These are phyloP conservation scores for Vaccinium vitisidaea DNA, from an alignment of 148 eudicot genomes.

Conservation along the genomic window DNA sequence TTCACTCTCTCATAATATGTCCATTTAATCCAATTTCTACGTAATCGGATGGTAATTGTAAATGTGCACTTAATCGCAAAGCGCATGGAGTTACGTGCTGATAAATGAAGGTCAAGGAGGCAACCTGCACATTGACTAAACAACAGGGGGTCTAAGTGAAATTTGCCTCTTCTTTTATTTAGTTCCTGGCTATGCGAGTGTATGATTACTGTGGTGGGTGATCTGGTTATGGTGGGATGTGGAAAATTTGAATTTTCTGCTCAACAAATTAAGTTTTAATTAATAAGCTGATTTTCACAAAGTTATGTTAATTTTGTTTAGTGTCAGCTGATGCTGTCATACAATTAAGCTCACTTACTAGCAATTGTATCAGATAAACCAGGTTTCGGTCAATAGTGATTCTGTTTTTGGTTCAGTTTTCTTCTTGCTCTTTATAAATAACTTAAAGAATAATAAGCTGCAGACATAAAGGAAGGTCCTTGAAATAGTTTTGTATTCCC, in stretches of 20 bases:
- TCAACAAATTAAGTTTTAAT: neutral
- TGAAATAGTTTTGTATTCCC: neutral
- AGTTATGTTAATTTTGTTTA: neutral
- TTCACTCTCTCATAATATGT: neutral
- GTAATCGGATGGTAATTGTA: neutral
- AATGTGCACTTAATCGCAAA: neutral
- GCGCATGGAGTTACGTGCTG: neutral
- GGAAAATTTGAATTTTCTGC: neutral
- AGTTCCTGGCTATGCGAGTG: neutral
- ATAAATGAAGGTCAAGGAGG: neutral
- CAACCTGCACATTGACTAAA: neutral
- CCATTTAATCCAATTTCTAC: neutral
- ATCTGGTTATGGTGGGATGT: neutral
- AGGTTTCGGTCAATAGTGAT: neutral
- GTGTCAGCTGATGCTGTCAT: slow-evolving; percentile 10
- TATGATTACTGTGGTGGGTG: slow-evolving; percentile 1
- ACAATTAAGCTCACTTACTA: neutral
- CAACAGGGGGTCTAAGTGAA: neutral
- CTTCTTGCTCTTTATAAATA: slow-evolving; percentile 1
- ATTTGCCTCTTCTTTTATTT: neutral
- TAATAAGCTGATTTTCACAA: neutral
- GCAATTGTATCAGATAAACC: neutral
- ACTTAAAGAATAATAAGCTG: neutral
- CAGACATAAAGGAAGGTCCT: neutral
- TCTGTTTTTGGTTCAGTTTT: neutral